Conservation (phyloP, 2,329 filamentous ascomycete species). For the Chalaropsis ovoidea region DNA sequence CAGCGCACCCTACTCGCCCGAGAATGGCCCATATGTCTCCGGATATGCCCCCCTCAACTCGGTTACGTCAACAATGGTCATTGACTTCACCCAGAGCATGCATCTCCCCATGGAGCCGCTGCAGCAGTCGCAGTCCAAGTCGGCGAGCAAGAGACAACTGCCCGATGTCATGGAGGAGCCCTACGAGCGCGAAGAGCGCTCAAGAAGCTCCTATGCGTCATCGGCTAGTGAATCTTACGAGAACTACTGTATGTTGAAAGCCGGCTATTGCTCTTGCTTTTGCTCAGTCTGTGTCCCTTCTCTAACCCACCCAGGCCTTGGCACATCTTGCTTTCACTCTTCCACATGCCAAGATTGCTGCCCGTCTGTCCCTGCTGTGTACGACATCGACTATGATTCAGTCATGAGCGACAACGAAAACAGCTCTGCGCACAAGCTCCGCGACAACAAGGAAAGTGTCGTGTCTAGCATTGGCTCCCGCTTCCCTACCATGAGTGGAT, state of each 20-base stretch:
- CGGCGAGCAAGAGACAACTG: slow-evolving; percentile 49
- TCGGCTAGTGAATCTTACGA: slow-evolving; percentile 42
- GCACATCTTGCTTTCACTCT: not conserved
- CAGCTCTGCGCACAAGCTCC: slow-evolving; percentile 17
- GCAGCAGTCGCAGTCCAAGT: slow-evolving; percentile 35
- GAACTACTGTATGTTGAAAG: slow-evolving; percentile 63
- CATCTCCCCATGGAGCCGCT: slow-evolving; percentile 9
- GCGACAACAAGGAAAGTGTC: slow-evolving; percentile 41
- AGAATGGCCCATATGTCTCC: slow-evolving; percentile 35
- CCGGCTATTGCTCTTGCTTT: slow-evolving; percentile 18
- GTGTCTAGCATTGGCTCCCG: slow-evolving; percentile 56
- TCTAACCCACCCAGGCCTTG: slow-evolving; percentile 21
- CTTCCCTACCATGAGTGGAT: slow-evolving; percentile 44
- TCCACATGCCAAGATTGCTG: not conserved
- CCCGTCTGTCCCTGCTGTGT: slow-evolving; percentile 33
- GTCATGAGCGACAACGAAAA: slow-evolving; percentile 54
- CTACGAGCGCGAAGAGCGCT: slow-evolving; percentile 55
- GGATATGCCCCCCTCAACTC: slow-evolving; percentile 38
- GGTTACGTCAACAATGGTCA: slow-evolving; percentile 6
- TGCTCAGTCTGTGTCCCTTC: slow-evolving; percentile 25
- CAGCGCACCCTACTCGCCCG: slow-evolving; percentile 70
- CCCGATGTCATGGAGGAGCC: slow-evolving; percentile 81
- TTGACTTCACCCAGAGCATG: slow-evolving; percentile 29
- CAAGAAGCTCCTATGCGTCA: slow-evolving; percentile 35
- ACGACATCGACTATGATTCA: slow-evolving; percentile 53